Evolutionary conservation across 768 basidiomycete species (phyloP).

Genomic region (Russula virescens): DNA sequence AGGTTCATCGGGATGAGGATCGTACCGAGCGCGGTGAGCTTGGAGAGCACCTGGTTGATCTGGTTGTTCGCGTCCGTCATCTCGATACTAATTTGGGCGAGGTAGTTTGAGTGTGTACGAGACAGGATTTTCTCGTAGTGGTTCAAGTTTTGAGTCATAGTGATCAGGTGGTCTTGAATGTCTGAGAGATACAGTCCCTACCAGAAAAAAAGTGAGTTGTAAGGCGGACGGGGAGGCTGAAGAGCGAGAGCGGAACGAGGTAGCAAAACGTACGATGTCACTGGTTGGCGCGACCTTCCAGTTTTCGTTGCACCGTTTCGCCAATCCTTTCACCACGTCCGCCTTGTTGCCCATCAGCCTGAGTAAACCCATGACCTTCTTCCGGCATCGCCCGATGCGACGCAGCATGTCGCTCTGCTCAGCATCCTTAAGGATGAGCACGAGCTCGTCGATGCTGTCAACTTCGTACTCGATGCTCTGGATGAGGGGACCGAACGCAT

Average conservation of each 20-base stretch:
- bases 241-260: no score
- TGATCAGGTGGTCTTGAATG: conserved; percentile 98
- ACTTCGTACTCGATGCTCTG: conserved; percentile 99
- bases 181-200: conserved; percentile 93
- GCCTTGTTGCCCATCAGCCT: conserved; percentile 99
- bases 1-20: conserved; percentile 96
- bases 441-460: conserved; percentile 97
- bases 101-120: conserved; percentile 97
- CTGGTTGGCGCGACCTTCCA: conserved; percentile 98
- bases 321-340: conserved; percentile 97
- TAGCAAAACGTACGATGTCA: conserved; percentile 65
- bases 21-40: conserved; percentile 95
- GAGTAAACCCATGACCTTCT: conserved; percentile 98
- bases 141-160: conserved; percentile 99
- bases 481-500: conserved; percentile 97
- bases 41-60: conserved; percentile 97
- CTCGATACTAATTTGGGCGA: conserved; percentile 98
- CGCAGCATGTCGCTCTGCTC: conserved; percentile 98
- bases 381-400: conserved; percentile 94
- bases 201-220: neutral
- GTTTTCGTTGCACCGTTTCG: conserved; percentile 97
- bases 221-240: neutral
- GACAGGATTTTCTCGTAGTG: conserved; percentile 99
- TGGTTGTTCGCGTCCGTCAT: conserved; percentile 99
- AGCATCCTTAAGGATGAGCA: conserved; percentile 90